Percentiles rank a stretch among this genome's conserved stretches.
phyloP scores from a whole-genome alignment of 2,329 filamentous ascomycete species.

The Microdochium bolleyi region DNA sequence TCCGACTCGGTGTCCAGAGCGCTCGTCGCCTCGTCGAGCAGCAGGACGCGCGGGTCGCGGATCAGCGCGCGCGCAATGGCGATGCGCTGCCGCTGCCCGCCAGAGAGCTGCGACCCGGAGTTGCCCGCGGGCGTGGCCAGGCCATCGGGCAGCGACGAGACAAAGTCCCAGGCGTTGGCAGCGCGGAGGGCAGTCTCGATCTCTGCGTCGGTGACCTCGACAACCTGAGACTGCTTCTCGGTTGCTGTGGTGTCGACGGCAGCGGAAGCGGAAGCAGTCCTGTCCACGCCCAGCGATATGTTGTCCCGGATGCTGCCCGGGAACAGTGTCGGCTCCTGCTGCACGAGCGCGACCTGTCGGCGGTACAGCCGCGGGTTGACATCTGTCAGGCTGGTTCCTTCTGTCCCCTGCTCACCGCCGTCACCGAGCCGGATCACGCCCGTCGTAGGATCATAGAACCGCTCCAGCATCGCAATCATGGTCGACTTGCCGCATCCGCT shows the following conservation, averaged over 20 bases:
- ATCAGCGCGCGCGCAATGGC: conserved; percentile 34
- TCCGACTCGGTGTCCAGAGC: conserved; percentile 33
- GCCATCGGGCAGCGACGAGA: conserved; percentile 38
- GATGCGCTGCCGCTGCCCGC: conserved; percentile 37
- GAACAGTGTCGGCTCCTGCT: conserved; percentile 48
- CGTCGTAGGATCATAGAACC: conserved; percentile 32
- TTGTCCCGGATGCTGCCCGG: conserved; percentile 38
- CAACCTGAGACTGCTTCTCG: too few relatives aligned
- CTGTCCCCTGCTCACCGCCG: conserved; percentile 12
- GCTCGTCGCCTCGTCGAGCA: conserved; percentile 31
- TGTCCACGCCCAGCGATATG: conserved; percentile 13
- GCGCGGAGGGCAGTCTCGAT: conserved; percentile 7
- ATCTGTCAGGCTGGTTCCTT: conserved; percentile 22
- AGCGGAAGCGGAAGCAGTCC: not conserved
- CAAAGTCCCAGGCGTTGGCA: conserved; percentile 30
- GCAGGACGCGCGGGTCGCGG: conserved; percentile 28
- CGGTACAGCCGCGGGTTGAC: conserved; percentile 43
- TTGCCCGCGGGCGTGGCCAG: conserved; percentile 32
- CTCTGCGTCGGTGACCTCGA: conserved; percentile 2
- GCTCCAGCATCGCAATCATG: conserved; percentile 43
- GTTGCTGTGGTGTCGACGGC: too few relatives aligned
- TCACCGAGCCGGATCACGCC: conserved; percentile 39
- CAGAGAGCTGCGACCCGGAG: conserved; percentile 30
- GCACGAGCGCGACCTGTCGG: conserved; percentile 43
- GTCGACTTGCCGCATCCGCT: conserved; percentile 55